Percentiles rank a stretch among this genome's conserved stretches.
phyloP scores from a whole-genome alignment of 768 basidiomycete genomes.

The Aureoboletus auriporus region DNA sequence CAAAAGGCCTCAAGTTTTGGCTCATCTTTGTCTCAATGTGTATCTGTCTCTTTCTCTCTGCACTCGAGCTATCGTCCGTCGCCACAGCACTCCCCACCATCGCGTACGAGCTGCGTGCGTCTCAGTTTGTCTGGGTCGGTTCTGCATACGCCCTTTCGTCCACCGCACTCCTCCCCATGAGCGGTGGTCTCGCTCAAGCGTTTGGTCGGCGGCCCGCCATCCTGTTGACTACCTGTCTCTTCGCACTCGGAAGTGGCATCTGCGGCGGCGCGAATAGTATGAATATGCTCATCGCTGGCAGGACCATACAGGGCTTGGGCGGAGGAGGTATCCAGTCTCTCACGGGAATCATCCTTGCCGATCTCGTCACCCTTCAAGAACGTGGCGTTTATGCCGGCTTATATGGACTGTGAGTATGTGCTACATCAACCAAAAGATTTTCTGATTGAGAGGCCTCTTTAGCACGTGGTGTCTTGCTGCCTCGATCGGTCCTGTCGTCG shows the following conservation, averaged over 20 bases:
- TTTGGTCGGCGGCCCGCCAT: conserved; percentile 30
- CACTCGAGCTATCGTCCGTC: conserved; percentile 25
- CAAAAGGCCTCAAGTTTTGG: conserved; percentile 22
- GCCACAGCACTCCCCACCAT: conserved; percentile 34
- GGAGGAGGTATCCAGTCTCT: conserved; percentile 22
- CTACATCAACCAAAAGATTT: not conserved
- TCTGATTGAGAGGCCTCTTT: not conserved
- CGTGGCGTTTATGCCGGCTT: conserved; percentile 35
- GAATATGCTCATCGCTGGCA: conserved; percentile 20
- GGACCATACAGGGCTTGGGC: conserved; percentile 33
- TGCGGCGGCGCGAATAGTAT: conserved; percentile 26
- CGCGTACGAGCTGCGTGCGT: conserved; percentile 21
- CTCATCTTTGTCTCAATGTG: conserved; percentile 26
- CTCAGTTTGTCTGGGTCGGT: conserved; percentile 36
- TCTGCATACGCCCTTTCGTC: conserved; percentile 34
- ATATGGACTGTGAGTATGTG: conserved; percentile 10
- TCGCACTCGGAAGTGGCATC: conserved; percentile 34
- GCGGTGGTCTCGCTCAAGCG: conserved; percentile 28
- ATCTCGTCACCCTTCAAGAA: conserved; percentile 40
- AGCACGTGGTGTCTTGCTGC: conserved; percentile 34
- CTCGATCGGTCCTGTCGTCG: conserved; percentile 32
- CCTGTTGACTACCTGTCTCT: conserved; percentile 22
- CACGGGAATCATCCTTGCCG: conserved; percentile 38
- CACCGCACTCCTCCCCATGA: conserved; percentile 36
- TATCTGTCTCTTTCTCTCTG: conserved; percentile 22